A percentile compares a stretch with the other conserved stretches of the same genome.
Evolutionary conservation across 2,329 filamentous ascomycete genomes (phyloP).

Genomic region (Botrytis tulipae): DNA sequence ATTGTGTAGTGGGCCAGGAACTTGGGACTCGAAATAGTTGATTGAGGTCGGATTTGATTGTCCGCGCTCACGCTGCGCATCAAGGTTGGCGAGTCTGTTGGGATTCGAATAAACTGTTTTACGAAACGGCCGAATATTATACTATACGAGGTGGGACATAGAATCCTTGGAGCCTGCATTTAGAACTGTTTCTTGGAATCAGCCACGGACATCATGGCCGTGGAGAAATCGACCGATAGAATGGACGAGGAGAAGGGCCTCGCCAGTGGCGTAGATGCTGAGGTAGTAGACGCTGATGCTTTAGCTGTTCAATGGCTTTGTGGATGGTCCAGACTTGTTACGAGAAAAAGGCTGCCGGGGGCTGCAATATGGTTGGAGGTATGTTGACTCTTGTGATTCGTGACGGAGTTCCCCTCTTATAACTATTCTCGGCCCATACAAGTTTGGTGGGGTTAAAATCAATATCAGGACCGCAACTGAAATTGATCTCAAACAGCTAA

Average conservation of each 20-base stretch:
- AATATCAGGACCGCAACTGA: constrained; percentile 19
- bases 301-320: background rate
- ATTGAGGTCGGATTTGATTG: background rate
- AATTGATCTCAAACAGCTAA: constrained; percentile 24
- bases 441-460: background rate
- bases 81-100: background rate
- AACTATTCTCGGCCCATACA: background rate
- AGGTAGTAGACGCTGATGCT: background rate
- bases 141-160: background rate
- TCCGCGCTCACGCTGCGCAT: background rate
- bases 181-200: background rate
- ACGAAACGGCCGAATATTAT: background rate
- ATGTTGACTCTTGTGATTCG: background rate
- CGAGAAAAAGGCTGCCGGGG: background rate
- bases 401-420: background rate
- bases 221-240: background rate
- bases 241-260: constrained; percentile 17
- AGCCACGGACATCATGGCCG: background rate
- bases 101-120: too few species aligned
- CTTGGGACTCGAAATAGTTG: background rate
- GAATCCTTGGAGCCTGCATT: background rate
- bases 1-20: background rate
- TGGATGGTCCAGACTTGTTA: constrained; percentile 10
- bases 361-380: constrained; percentile 27
- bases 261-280: background rate